Conservation (phyloP, 805 yeast genomes). For the Saccharomycopsis guyanensis region DNA sequence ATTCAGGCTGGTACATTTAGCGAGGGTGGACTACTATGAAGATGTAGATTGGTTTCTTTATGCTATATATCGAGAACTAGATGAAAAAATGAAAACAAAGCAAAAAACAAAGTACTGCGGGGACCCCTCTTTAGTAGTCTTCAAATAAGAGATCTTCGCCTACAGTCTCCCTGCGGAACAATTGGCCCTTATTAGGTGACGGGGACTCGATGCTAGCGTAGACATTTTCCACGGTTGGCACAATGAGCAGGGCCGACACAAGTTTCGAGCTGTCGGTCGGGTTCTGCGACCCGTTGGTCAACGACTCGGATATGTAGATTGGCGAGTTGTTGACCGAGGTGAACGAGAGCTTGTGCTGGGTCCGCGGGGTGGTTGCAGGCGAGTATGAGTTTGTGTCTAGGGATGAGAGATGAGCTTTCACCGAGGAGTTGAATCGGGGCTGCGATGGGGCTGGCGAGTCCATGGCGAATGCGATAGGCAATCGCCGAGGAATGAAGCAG, state of each 20-base stretch:
- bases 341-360: slow-evolving; percentile 2
- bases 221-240: slow-evolving; percentile 5
- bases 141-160: slow-evolving; percentile 6
- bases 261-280: background rate
- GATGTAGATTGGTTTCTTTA: no score
- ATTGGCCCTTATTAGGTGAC: background rate
- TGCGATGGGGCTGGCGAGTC: background rate
- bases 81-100: background rate
- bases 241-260: slow-evolving; percentile 1
- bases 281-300: background rate
- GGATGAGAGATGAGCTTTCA: background rate
- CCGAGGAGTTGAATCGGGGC: background rate
- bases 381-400: background rate
- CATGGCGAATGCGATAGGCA: background rate
- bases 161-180: background rate
- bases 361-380: background rate
- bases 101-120: background rate
- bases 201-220: slow-evolving; percentile 5
- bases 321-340: background rate
- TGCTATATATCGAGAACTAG: no score
- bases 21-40: no score
- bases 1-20: no score
- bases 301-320: background rate
- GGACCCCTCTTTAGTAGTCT: background rate
- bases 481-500: background rate